phyloP scores from a whole-genome alignment of 2,329 filamentous ascomycete species.

The Endocalyx cinctus region DNA sequence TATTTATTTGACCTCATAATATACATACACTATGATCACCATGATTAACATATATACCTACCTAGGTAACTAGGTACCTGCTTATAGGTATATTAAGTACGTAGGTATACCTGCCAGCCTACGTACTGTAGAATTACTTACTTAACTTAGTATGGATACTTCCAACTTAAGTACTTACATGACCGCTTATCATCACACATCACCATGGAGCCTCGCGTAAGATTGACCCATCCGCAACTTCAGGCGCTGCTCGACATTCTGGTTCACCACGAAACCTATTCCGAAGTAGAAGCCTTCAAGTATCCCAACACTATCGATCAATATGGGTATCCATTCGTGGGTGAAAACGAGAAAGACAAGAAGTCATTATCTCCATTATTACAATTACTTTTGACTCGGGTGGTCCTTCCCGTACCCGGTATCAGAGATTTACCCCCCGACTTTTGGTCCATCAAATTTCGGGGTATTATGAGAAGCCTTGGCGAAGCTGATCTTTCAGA shows the following conservation, averaged over 20 bases:
- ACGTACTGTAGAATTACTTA: no score
- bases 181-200: no score
- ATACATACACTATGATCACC: no score
- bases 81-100: no score
- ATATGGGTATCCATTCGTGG: slow-evolving; percentile 66
- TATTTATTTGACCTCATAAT: no score
- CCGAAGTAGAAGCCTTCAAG: slow-evolving; percentile 70
- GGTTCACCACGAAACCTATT: slow-evolving; percentile 55
- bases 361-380: slow-evolving; percentile 58
- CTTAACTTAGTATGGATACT: no score
- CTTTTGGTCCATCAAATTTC: slow-evolving; percentile 62
- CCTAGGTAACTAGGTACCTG: no score
- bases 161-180: no score
- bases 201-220: no score
- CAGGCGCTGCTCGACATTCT: slow-evolving; percentile 56
- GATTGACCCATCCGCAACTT: slow-evolving; percentile 37
- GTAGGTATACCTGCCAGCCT: no score
- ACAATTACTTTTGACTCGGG: slow-evolving; percentile 61
- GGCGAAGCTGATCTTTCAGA: slow-evolving; percentile 69
- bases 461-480: slow-evolving; percentile 56
- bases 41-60: no score
- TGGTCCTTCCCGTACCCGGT: slow-evolving; percentile 63
- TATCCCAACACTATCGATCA: slow-evolving; percentile 55
- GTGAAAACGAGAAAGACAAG: slow-evolving; percentile 13
- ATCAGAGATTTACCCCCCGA: slow-evolving; percentile 56